Evolutionary conservation across 1,139 yeast species (phyloP), one percentile per base, ranked within the genome.

Genomic region (Blastobotrys capitulatus): DNA sequence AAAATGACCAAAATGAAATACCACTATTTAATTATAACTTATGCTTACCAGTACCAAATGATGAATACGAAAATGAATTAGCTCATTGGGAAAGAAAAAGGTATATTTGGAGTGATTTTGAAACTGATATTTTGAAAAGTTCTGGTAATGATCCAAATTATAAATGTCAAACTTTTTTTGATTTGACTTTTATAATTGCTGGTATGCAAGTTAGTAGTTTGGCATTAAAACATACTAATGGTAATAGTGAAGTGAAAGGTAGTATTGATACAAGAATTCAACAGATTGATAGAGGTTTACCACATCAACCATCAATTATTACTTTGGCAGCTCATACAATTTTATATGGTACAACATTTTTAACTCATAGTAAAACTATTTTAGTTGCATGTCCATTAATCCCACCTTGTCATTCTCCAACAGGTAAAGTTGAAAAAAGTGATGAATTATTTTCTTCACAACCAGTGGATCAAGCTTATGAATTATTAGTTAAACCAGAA

Each of bases 21-120:
- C 59, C 59, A 0, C 49, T 49, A 13, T 57, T 56, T 22, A 52
- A 54, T 35, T 52, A 57, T 18, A 53, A 55, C 16, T 47, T 54
- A 45, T 51, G 55, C 27, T 16, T 57, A 38, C 60, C 60, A 8
- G 53, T 53, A 6, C 32, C 50, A 5, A 54, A 57, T 46, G 37
- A 34, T n/a, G 34, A 52, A 18, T 57, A 54, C 27, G 51, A 53
- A 9, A 39, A 38, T 35, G 52, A 51, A 19, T 48, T 57, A 34
- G 36, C 50, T 16, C 50, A 49, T 27, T 57, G 60, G 60, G 48
- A 52, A 37, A 50, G 42, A 36, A 49, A 45, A 31, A 47, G 53
- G 12, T 27, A 42, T 32, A 52, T 47, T 39, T 56, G 57, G 56
- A 51, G 50, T 36, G 58, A 56, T 31, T 48, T 56, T 35, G 59